Evolutionary conservation across 1,284 basidiomycete species (phyloP), one percentile per base, ranked within the genome.

Genomic region (Ganoderma lingzhi): DNA sequence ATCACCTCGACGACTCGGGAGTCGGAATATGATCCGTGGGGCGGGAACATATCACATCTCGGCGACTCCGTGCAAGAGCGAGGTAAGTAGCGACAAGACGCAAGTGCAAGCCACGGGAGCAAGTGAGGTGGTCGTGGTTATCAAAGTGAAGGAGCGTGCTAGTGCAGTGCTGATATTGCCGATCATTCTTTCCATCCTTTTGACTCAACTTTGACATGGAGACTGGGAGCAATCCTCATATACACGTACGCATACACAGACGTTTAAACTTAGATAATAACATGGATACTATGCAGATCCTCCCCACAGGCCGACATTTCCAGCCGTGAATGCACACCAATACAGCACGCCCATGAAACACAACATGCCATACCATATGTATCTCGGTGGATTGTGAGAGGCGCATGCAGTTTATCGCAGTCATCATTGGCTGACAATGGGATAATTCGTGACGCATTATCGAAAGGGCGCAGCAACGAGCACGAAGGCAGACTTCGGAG

Each of bases 11-110:
- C 28, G 30, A 35, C 35, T 19, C 32, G 15, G 17, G 55, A 35
- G 35, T 44, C 42, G 42, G 37, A 60, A 60, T 60, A 9, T 59
- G 70, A 28, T 51, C 48, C 63, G 68, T 66, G 66, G 68, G 68
- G 63, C n/a, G 32, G 32, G 63, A 53, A 65, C 41, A 51, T 45
- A 59, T 23, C 14, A 2, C 53, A 32, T 35, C 53, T 28, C 14
- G 15, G 6, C 8, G 17, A 39, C 35, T 19, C 0, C 35, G 56
- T 6, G 39, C 59, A 23, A 14, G 14, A 39, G 2, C 17, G 4
- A 12, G 59, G 44, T 6, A 12, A 39, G 44, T 6, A 30, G 6
- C 30, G 15, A 42, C 53, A 23, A 28, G 41, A 56, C 48, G 61
- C 23, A 23, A 23, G 23, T 53, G 28, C 48, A 51, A 61, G 23